Evolutionary conservation across 2,329 filamentous ascomycete genomes (phyloP).

Genomic region (Biscogniauxia marginata): DNA sequence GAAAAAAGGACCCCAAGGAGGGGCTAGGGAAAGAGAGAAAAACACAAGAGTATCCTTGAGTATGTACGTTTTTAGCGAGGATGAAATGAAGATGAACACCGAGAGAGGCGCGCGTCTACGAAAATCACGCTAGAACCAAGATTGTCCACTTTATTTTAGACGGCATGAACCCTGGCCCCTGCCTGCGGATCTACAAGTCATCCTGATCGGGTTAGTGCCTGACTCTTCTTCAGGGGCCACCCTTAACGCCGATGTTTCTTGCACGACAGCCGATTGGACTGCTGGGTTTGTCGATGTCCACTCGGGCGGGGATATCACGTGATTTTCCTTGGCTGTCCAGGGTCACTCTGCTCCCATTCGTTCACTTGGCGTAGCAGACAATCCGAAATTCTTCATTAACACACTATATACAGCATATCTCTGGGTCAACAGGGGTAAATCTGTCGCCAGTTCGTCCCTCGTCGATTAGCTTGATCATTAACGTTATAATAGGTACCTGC

Average conservation of each 20-base stretch:
- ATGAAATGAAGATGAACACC: background rate
- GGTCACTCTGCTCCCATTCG: slow-evolving; percentile 12
- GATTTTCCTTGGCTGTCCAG: slow-evolving; percentile 14
- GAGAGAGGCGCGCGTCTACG: slow-evolving; percentile 19
- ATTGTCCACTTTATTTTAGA: slow-evolving; percentile 1
- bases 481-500: background rate
- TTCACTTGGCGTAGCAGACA: slow-evolving; percentile 8
- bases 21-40: background rate
- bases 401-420: background rate
- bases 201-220: background rate
- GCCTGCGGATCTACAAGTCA: background rate
- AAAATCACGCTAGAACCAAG: slow-evolving; percentile 5
- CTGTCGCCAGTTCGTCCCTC: background rate
- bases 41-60: slow-evolving; percentile 1
- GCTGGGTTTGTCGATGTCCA: slow-evolving; percentile 4
- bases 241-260: background rate
- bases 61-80: background rate
- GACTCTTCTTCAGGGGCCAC: background rate
- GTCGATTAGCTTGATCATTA: background rate
- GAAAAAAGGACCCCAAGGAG: background rate
- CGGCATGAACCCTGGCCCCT: background rate
- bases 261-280: background rate
- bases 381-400: slow-evolving; percentile 1
- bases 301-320: slow-evolving; percentile 22
- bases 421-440: background rate